Evolutionary conservation across 2,329 filamentous ascomycete genomes (phyloP).

Genomic region (Xylaria sp.): DNA sequence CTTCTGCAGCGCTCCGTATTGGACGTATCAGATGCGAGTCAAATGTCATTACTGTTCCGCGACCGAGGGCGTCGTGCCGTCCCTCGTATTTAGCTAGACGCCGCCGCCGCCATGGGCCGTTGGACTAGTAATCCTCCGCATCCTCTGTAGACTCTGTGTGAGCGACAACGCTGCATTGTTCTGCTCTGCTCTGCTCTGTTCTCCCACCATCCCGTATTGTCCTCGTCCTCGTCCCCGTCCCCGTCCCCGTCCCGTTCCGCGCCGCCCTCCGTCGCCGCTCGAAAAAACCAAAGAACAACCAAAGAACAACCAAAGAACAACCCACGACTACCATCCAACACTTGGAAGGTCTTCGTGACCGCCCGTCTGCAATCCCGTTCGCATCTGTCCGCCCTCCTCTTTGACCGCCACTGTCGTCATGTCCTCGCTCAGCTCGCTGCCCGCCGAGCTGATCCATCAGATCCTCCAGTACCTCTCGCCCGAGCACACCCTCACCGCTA

Average conservation of each 20-base stretch:
- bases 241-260: not conserved
- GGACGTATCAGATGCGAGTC: slow-evolving; percentile 21
- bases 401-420: slow-evolving; percentile 26
- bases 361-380: not conserved
- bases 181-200: too few species aligned
- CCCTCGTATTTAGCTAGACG: not conserved
- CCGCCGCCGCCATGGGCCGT: not conserved
- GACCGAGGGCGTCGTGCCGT: not conserved
- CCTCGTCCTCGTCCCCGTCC: too few species aligned
- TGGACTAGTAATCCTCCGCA: not conserved
- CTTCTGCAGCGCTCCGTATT: not conserved
- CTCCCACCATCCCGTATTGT: too few species aligned
- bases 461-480: slow-evolving; percentile 71
- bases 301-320: too few species aligned
- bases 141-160: not conserved
- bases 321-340: too few species aligned
- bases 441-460: slow-evolving; percentile 83
- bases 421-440: slow-evolving; percentile 57
- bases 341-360: too few species aligned
- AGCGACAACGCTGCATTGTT: too few species aligned
- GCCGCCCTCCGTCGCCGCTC: too few species aligned
- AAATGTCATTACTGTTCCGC: slow-evolving; percentile 25
- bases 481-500: slow-evolving; percentile 54
- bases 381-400: not conserved
- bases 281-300: too few species aligned